phyloP scores from a whole-genome alignment of 345 rosid species.

The Nasturtium officinale region DNA sequence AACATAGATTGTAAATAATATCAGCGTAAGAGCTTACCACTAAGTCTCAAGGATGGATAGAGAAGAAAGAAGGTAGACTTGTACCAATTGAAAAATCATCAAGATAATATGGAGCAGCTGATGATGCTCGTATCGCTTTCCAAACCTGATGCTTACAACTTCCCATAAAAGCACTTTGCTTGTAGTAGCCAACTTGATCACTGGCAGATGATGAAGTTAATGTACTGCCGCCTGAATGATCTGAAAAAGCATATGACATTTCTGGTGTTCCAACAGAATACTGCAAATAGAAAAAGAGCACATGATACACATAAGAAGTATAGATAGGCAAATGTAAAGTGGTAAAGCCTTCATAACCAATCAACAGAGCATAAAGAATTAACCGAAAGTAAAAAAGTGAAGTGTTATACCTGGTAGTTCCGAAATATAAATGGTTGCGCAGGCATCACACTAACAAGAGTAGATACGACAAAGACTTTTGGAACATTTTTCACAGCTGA shows the following conservation, averaged over 20 bases:
- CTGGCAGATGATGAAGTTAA: conserved; percentile 69
- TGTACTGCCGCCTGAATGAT: conserved; percentile 65
- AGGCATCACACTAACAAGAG: conserved; percentile 91
- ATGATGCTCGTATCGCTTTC: conserved; percentile 99
- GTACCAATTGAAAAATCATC: conserved; percentile 97
- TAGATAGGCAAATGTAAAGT: not conserved
- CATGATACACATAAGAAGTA: not conserved
- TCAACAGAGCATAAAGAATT: not conserved
- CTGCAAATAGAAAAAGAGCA: conserved; percentile 49
- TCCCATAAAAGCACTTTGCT: conserved; percentile 90
- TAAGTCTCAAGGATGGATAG: not conserved
- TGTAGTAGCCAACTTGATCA: conserved; percentile 81
- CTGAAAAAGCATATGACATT: conserved; percentile 73
- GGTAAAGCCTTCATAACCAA: not conserved
- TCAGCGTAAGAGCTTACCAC: conserved; percentile 7
- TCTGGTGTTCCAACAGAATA: conserved; percentile 95
- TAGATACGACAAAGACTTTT: conserved; percentile 91
- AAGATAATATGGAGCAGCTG: conserved; percentile 99
- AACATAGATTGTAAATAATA: conserved; percentile 22
- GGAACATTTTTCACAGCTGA: conserved; percentile 90
- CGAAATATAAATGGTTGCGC: conserved; percentile 97
- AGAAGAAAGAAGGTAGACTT: conserved; percentile 16
- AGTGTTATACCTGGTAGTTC: conserved; percentile 79
- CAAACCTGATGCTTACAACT: conserved; percentile 94
- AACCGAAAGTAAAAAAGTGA: conserved; percentile 13